These are phyloP conservation scores for Dimocarpus longan DNA, from an alignment of 345 rosid genomes.

Conservation along the genomic window DNA sequence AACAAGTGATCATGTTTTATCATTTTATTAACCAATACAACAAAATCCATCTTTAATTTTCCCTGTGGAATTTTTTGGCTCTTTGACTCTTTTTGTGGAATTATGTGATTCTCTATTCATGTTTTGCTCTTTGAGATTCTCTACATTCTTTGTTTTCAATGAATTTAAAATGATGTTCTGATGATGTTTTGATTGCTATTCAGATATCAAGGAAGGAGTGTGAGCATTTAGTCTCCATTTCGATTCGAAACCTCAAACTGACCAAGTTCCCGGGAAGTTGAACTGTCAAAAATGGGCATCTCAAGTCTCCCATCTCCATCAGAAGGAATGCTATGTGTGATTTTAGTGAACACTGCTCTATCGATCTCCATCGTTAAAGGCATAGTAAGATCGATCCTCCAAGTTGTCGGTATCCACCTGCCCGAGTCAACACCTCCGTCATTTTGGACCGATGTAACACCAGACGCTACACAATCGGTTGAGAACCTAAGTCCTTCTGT, in stretches of 20 bases:
- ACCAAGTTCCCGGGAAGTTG: no score
- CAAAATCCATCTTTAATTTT: not conserved
- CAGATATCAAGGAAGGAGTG: conserved; percentile 14
- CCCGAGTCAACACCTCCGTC: conserved; percentile 38
- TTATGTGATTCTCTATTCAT: not conserved
- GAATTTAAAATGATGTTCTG: conserved; percentile 14
- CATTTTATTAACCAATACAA: not conserved
- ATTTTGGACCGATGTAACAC: conserved; percentile 33
- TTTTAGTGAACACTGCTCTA: conserved; percentile 84
- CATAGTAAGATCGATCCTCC: conserved; percentile 64
- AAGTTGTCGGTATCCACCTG: conserved; percentile 60
- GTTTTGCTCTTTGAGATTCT: not conserved
- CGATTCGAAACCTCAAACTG: not conserved
- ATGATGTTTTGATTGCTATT: conserved; percentile 21
- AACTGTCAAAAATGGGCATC: conserved; percentile 65
- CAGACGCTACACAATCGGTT: conserved; percentile 35
- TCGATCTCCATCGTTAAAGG: conserved; percentile 77
- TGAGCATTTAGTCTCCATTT: not conserved
- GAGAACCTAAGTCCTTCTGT: conserved; percentile 48
- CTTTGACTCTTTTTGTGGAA: not conserved
- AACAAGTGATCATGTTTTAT: conserved; percentile 6
- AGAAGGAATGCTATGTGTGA: conserved; percentile 76
- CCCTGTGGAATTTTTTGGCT: conserved; percentile 13
- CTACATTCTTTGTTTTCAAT: not conserved
- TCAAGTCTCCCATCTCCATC: conserved; percentile 90